A percentile compares a stretch with the other conserved stretches of the same genome.
phyloP scores from a whole-genome alignment of 192 early-diverging fungal genomes.

The Gryganskiella cystojenkinii region DNA sequence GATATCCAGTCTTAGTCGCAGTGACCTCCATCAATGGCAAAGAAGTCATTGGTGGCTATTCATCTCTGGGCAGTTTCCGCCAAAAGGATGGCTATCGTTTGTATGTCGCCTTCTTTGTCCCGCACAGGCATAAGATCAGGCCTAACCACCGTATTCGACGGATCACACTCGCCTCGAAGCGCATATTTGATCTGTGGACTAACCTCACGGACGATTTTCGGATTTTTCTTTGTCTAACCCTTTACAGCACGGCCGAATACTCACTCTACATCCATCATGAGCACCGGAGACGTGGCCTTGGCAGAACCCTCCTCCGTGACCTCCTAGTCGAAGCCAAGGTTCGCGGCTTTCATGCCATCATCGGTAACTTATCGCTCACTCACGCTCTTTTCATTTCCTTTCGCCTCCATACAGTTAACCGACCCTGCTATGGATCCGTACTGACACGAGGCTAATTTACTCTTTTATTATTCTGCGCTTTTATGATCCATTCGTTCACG shows the following conservation, averaged over 20 bases:
- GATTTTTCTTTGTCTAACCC: not conserved
- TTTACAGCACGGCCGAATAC: slow-evolving; percentile 58
- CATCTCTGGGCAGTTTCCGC: slow-evolving; percentile 41
- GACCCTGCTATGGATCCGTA: not conserved
- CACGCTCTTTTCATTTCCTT: too few relatives aligned
- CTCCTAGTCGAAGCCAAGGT: slow-evolving; percentile 53
- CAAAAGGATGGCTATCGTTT: slow-evolving; percentile 48
- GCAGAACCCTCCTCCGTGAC: slow-evolving; percentile 44
- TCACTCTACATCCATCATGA: slow-evolving; percentile 61
- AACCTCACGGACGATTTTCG: too few relatives aligned
- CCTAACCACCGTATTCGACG: too few relatives aligned
- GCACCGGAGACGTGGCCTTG: slow-evolving; percentile 59
- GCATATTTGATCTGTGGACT: too few relatives aligned
- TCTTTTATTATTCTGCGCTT: too few relatives aligned
- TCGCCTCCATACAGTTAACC: not conserved
- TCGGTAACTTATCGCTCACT: slow-evolving; percentile 50
- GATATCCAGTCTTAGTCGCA: slow-evolving; percentile 61
- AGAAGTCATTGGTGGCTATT: slow-evolving; percentile 32
- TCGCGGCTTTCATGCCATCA: slow-evolving; percentile 55
- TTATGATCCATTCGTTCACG: too few relatives aligned
- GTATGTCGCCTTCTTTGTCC: slow-evolving; percentile 23
- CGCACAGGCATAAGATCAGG: too few relatives aligned
- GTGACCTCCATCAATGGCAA: slow-evolving; percentile 30
- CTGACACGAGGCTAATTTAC: too few relatives aligned
- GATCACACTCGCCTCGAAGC: too few relatives aligned